A percentile compares a stretch with the other conserved stretches of the same genome.
These are phyloP conservation scores for Hirschioporus abietinus DNA, from an alignment of 768 basidiomycete species.

Conservation along the genomic window DNA sequence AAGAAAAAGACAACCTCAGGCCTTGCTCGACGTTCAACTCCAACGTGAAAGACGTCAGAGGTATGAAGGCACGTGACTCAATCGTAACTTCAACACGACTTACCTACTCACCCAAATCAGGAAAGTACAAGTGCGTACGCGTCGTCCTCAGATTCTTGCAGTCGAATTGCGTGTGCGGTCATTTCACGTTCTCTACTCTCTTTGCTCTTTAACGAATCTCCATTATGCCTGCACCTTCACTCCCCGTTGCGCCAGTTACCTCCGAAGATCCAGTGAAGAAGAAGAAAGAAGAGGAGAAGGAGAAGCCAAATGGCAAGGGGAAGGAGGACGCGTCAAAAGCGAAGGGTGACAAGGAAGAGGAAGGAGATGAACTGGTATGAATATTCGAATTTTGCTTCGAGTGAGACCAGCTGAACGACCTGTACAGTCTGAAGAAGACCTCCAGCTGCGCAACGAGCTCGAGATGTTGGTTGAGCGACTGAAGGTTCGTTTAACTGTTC, in stretches of 20 bases:
- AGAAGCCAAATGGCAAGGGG: slow-evolving; percentile 43
- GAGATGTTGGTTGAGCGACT: slow-evolving; percentile 96
- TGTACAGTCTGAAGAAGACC: slow-evolving; percentile 87
- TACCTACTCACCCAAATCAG: neutral
- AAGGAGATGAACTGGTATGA: slow-evolving; percentile 74
- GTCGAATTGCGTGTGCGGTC: neutral
- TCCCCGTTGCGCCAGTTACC: slow-evolving; percentile 38
- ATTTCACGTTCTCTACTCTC: neutral
- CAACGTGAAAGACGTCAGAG: neutral
- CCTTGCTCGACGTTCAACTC: too few relatives aligned
- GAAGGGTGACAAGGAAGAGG: slow-evolving; percentile 37
- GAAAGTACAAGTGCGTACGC: neutral
- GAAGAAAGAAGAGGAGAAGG: slow-evolving; percentile 46
- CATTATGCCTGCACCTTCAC: slow-evolving; percentile 12
- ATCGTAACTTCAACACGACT: neutral
- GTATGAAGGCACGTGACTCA: neutral
- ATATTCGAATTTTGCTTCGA: slow-evolving; percentile 4
- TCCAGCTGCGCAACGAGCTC: slow-evolving; percentile 86
- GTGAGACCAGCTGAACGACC: slow-evolving; percentile 11
- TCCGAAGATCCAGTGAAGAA: slow-evolving; percentile 78
- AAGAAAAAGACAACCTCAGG: too few relatives aligned
- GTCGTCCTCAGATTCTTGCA: neutral
- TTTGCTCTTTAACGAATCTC: neutral
- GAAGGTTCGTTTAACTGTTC: slow-evolving; percentile 45
- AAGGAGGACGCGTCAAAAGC: slow-evolving; percentile 32